Evolutionary conservation across 2,329 filamentous ascomycete species (phyloP).

Genomic region (Didymosphaeria variabile): DNA sequence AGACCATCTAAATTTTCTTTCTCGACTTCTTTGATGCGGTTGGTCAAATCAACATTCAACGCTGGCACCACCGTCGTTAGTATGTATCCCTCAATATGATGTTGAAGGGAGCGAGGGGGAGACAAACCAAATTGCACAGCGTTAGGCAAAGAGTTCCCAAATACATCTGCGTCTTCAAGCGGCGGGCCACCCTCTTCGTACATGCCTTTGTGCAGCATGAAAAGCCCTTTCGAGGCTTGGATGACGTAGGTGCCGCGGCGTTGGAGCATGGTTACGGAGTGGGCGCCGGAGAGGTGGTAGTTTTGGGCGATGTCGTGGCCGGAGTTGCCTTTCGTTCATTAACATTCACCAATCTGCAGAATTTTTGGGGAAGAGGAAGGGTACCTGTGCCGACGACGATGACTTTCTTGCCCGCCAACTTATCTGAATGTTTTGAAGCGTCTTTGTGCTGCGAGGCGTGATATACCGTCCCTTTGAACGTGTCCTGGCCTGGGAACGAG

Average conservation of each 20-base stretch:
- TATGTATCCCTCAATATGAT: neutral
- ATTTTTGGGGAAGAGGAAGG: too few relatives aligned
- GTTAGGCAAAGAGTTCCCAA: slow-evolving; percentile 65
- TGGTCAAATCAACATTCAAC: slow-evolving; percentile 60
- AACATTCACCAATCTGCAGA: neutral
- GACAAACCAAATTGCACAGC: slow-evolving; percentile 64
- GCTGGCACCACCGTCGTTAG: slow-evolving; percentile 36
- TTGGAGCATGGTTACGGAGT: slow-evolving; percentile 74
- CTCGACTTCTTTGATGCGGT: slow-evolving; percentile 49
- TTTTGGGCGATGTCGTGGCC: slow-evolving; percentile 75
- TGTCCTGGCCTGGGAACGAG: slow-evolving; percentile 57
- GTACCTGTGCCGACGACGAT: slow-evolving; percentile 67
- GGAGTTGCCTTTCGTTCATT: slow-evolving; percentile 63
- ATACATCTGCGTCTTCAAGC: slow-evolving; percentile 72
- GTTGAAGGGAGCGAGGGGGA: neutral
- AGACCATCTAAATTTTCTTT: slow-evolving; percentile 57
- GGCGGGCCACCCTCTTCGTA: slow-evolving; percentile 63
- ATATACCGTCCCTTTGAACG: slow-evolving; percentile 68
- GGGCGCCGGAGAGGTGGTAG: slow-evolving; percentile 71
- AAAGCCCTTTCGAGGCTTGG: slow-evolving; percentile 64
- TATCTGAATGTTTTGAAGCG: slow-evolving; percentile 63
- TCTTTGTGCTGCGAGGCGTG: slow-evolving; percentile 54
- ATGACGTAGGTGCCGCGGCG: slow-evolving; percentile 72
- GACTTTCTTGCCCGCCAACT: slow-evolving; percentile 65
- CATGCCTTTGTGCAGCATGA: slow-evolving; percentile 58